Evolutionary conservation across 2,329 filamentous ascomycete genomes (phyloP).

Genomic region (Fusarium acutatum): DNA sequence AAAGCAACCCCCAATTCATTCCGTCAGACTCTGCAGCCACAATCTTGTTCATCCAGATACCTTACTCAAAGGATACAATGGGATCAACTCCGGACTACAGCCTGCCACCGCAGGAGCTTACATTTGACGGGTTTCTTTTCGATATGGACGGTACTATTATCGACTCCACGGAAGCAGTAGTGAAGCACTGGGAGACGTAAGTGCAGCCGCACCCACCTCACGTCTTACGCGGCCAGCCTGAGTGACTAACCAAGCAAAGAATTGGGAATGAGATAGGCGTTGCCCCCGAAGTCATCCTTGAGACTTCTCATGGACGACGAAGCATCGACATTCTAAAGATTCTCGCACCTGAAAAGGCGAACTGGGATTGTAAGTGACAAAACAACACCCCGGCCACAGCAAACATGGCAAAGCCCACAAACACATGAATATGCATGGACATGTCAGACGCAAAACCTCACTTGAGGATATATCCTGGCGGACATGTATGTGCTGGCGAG

Average conservation of each 20-base stretch:
- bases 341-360: slow-evolving; percentile 85
- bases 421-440: not conserved
- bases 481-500: not conserved
- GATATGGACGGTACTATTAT: slow-evolving; percentile 88
- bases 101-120: slow-evolving; percentile 55
- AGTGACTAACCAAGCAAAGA: slow-evolving; percentile 51
- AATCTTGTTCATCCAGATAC: not conserved
- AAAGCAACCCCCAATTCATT: not conserved
- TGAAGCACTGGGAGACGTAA: slow-evolving; percentile 79
- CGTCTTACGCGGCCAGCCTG: not conserved
- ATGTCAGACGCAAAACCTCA: not conserved
- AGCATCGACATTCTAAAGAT: slow-evolving; percentile 86
- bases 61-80: slow-evolving; percentile 37
- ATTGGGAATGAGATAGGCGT: slow-evolving; percentile 85
- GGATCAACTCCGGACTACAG: slow-evolving; percentile 50
- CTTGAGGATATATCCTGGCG: not conserved
- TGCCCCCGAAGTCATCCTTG: slow-evolving; percentile 82
- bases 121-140: slow-evolving; percentile 69
- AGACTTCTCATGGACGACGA: slow-evolving; percentile 89
- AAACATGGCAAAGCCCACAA: not conserved
- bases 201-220: slow-evolving; percentile 32
- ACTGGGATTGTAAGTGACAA: slow-evolving; percentile 82
- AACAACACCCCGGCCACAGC: not conserved
- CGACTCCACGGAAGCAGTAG: slow-evolving; percentile 79
- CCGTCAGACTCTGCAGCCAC: not conserved